These are phyloP conservation scores for Trichoderma sp. DNA, from an alignment of 2,329 filamentous ascomycete species.

Conservation along the genomic window DNA sequence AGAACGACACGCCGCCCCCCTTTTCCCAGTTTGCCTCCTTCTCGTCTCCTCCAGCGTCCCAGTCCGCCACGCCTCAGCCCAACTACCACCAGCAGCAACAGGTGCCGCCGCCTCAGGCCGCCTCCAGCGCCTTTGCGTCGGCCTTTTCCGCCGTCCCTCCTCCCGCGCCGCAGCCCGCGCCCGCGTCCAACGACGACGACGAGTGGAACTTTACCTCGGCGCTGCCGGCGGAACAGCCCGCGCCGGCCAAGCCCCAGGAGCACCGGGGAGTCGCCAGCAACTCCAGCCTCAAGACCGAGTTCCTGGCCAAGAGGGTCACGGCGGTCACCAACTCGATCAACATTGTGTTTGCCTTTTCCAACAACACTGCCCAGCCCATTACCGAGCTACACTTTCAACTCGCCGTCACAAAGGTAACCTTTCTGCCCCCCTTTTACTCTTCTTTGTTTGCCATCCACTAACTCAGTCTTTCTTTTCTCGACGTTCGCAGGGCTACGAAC, in stretches of 20 bases:
- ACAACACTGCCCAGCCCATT: conserved; percentile 70
- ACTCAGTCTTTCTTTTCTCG: neutral
- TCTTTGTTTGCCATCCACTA: neutral
- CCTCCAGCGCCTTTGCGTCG: conserved; percentile 57
- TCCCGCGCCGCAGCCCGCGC: conserved; percentile 32
- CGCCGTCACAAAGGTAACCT: conserved; percentile 81
- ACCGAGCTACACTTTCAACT: conserved; percentile 85
- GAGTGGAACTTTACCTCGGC: conserved; percentile 95
- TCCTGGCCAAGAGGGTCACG: conserved; percentile 66
- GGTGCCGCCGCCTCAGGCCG: conserved; percentile 46
- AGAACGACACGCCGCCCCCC: conserved; percentile 47
- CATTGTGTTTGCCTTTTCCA: conserved; percentile 81
- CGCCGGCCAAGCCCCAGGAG: conserved; percentile 55
- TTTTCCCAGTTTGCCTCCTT: conserved; percentile 61
- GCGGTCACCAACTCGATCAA: conserved; percentile 61
- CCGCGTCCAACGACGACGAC: conserved; percentile 67
- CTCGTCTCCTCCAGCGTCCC: conserved; percentile 54
- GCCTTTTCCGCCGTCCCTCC: conserved; percentile 41
- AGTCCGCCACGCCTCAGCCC: conserved; percentile 58
- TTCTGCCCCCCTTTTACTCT: neutral
- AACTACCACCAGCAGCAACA: conserved; percentile 49
- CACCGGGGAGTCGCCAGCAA: conserved; percentile 70
- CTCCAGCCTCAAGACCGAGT: conserved; percentile 70
- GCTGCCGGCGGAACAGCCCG: conserved; percentile 60
- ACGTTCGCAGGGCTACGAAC: conserved; percentile 67